Conservation (phyloP, 345 rosid genomes). For the Ailanthus altissimus region DNA sequence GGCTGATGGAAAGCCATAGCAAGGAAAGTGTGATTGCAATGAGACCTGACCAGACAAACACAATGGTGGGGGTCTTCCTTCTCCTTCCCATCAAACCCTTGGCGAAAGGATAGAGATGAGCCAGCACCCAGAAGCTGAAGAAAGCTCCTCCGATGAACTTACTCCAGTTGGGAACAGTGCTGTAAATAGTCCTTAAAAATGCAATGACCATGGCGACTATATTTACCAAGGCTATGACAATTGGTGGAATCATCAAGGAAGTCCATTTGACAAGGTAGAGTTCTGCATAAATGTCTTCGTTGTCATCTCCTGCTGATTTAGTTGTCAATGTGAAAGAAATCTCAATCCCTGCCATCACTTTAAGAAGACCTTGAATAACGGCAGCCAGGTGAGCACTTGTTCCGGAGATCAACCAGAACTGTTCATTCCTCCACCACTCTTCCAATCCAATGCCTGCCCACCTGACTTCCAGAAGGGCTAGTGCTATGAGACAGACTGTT, state of each 20-base stretch:
- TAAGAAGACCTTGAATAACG: constrained; percentile 78
- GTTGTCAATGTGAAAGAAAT: constrained; percentile 91
- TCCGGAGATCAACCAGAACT: constrained; percentile 91
- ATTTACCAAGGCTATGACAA: constrained; percentile 88
- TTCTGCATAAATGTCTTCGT: constrained; percentile 75
- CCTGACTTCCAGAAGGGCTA: constrained; percentile 81
- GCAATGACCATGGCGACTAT: constrained; percentile 74
- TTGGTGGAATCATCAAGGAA: constrained; percentile 84
- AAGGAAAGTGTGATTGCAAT: constrained; percentile 83
- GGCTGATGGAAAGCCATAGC: constrained; percentile 76
- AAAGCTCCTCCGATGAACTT: constrained; percentile 91
- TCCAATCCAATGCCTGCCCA: constrained; percentile 84
- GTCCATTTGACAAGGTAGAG: constrained; percentile 86
- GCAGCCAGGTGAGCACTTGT: constrained; percentile 93
- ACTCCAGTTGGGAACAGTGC: constrained; percentile 70
- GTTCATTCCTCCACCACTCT: constrained; percentile 99
- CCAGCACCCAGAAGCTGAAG: constrained; percentile 95
- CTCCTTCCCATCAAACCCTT: constrained; percentile 97
- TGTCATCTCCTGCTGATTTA: constrained; percentile 73
- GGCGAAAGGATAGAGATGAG: constrained; percentile 91
- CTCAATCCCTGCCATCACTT: constrained; percentile 87
- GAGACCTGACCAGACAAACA: constrained; percentile 91
- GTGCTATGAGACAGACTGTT: constrained; percentile 60
- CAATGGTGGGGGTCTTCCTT: constrained; percentile 89
- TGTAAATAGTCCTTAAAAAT: constrained; percentile 65